phyloP scores from a whole-genome alignment of 1,284 basidiomycete species.

The Marasmius oreades region DNA sequence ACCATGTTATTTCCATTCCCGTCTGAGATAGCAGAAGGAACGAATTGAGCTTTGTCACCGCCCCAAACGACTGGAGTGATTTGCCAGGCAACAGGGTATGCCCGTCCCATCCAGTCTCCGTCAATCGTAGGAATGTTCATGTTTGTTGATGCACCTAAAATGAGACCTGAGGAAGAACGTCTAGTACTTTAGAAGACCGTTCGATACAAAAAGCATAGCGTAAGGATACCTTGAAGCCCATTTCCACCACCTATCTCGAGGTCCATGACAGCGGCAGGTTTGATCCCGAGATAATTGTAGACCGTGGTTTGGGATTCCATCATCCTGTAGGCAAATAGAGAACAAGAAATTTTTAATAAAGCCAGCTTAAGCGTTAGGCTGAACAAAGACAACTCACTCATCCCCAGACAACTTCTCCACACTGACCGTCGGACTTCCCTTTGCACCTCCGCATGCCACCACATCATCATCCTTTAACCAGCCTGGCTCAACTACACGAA shows the following conservation, averaged over 20 bases:
- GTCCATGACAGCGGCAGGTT: slow-evolving; percentile 29
- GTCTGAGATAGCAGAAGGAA: slow-evolving; percentile 32
- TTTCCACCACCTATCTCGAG: slow-evolving; percentile 57
- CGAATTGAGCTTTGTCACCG: slow-evolving; percentile 26
- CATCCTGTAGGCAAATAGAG: slow-evolving; percentile 13
- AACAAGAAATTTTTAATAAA: slow-evolving; percentile 6
- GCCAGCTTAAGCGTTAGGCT: slow-evolving; percentile 8
- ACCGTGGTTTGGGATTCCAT: slow-evolving; percentile 20
- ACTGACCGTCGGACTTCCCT: slow-evolving; percentile 35
- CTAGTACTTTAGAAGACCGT: not conserved
- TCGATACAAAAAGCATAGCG: too few relatives aligned
- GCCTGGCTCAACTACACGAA: slow-evolving; percentile 33
- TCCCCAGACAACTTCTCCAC: slow-evolving; percentile 33
- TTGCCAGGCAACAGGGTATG: slow-evolving; percentile 28
- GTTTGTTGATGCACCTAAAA: slow-evolving; percentile 33
- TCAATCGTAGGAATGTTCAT: slow-evolving; percentile 34
- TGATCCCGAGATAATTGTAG: slow-evolving; percentile 31
- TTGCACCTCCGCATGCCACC: slow-evolving; percentile 32
- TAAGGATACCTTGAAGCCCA: slow-evolving; percentile 43
- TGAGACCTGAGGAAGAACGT: slow-evolving; percentile 23
- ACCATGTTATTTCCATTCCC: slow-evolving; percentile 37
- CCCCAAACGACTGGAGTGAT: slow-evolving; percentile 40
- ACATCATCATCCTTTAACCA: slow-evolving; percentile 19
- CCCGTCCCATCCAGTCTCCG: slow-evolving; percentile 52
- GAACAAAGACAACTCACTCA: slow-evolving; percentile 31